Evolutionary conservation across 371 early-diverging fungal species (phyloP).

Genomic region (Gilbertella persicaria): DNA sequence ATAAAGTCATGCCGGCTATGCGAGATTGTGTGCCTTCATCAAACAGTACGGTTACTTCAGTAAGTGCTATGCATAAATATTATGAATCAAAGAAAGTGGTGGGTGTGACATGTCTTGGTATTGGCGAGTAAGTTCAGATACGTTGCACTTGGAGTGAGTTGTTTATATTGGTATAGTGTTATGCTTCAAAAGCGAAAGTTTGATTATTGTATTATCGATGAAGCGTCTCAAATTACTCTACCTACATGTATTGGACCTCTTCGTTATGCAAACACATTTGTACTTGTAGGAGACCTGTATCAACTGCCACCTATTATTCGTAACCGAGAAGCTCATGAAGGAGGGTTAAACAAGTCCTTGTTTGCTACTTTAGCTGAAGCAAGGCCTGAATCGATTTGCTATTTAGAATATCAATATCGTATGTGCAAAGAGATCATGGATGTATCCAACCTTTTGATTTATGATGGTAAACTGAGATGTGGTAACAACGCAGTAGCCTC

Average conservation of each 20-base stretch:
- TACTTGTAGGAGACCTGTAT: conserved; percentile 98
- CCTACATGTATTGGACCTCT: conserved; percentile 95
- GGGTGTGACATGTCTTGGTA: conserved; percentile 90
- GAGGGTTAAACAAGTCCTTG: conserved; percentile 64
- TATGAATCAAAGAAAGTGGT: conserved; percentile 70
- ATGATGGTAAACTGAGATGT: conserved; percentile 76
- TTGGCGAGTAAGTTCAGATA: conserved; percentile 65
- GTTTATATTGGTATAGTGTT: conserved; percentile 31
- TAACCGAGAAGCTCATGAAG: conserved; percentile 50
- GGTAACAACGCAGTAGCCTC: conserved; percentile 70
- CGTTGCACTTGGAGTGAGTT: neutral
- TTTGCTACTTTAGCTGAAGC: conserved; percentile 82
- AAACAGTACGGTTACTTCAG: conserved; percentile 46
- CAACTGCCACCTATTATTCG: conserved; percentile 96
- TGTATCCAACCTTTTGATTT: conserved; percentile 87
- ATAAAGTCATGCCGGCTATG: conserved; percentile 61
- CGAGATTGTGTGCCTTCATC: conserved; percentile 51
- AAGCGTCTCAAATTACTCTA: conserved; percentile 97
- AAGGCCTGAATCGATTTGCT: conserved; percentile 77
- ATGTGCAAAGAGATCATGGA: conserved; percentile 96
- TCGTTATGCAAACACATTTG: conserved; percentile 80
- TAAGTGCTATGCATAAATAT: conserved; percentile 58
- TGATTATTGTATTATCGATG: conserved; percentile 98
- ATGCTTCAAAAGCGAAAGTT: conserved; percentile 75
- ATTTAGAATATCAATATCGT: conserved; percentile 92